Evolutionary conservation across 768 basidiomycete species (phyloP).

Genomic region (Leccinum incarnatum): DNA sequence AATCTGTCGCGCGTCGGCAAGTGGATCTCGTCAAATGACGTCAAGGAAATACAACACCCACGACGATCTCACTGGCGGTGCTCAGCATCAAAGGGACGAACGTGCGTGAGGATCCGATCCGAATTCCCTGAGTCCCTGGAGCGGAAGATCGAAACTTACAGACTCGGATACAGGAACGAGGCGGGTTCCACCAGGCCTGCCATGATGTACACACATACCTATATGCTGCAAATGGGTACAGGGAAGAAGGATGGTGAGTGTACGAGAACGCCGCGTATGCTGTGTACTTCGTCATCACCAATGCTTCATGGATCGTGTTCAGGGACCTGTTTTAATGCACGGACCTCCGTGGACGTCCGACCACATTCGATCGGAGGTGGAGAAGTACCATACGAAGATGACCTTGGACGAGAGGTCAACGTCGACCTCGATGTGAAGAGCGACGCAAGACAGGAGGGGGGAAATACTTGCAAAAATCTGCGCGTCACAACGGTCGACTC

Average conservation of each 20-base stretch:
- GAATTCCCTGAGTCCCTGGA: not conserved
- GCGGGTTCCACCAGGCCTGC: not conserved
- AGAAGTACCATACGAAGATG: not conserved
- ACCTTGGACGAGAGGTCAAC: not conserved
- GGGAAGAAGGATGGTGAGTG: not conserved
- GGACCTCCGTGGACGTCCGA: not conserved
- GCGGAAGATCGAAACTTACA: not conserved
- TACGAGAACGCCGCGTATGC: not conserved
- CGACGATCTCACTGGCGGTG: not conserved
- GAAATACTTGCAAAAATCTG: not conserved
- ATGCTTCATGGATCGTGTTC: not conserved
- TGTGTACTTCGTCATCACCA: not conserved
- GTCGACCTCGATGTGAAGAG: not conserved
- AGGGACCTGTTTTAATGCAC: not conserved
- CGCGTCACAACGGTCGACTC: no score
- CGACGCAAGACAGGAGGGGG: not conserved
- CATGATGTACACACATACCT: not conserved
- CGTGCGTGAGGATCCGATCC: not conserved
- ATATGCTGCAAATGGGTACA: not conserved
- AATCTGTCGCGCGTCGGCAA: not conserved
- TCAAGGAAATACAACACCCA: not conserved
- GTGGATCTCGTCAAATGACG: not conserved
- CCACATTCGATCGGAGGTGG: not conserved
- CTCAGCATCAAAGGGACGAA: not conserved
- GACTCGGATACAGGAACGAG: not conserved